Conservation (phyloP, 139 green algal species). For the Haematococcus sp. region DNA sequence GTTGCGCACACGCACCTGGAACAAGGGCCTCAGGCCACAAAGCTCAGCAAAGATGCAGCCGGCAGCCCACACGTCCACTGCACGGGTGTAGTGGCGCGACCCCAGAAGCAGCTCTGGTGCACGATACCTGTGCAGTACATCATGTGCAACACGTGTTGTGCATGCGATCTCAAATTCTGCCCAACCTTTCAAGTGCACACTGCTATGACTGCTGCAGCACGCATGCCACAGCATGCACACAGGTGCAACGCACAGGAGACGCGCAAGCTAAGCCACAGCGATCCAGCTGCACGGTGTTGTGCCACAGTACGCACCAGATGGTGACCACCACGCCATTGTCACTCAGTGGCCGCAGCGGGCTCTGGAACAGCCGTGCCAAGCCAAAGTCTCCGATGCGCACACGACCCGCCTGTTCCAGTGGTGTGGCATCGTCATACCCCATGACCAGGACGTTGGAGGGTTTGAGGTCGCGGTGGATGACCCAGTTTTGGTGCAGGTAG, state of each 20-base stretch:
- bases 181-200: too few species aligned
- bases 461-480: conserved; percentile 83
- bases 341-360: conserved; percentile 52
- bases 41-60: conserved; percentile 87
- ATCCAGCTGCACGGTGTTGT: neutral
- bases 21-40: conserved; percentile 66
- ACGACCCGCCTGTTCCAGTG: conserved; percentile 21
- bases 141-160: too few species aligned
- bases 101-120: conserved; percentile 79
- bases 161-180: too few species aligned
- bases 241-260: neutral
- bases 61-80: conserved; percentile 74
- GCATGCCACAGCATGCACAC: too few species aligned
- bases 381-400: conserved; percentile 75
- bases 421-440: conserved; percentile 37
- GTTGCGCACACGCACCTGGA: conserved; percentile 42
- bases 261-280: too few species aligned
- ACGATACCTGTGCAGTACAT: conserved; percentile 13
- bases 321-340: conserved; percentile 83
- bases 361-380: conserved; percentile 57
- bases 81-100: conserved; percentile 66
- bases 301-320: conserved; percentile 65
- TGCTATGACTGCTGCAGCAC: too few species aligned
- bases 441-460: conserved; percentile 78
- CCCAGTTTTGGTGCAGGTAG: conserved; percentile 70